A percentile compares a stretch with the other conserved stretches of the same genome.
phyloP scores from a whole-genome alignment of 2,329 filamentous ascomycete genomes.

The Xylariaceae sp. region DNA sequence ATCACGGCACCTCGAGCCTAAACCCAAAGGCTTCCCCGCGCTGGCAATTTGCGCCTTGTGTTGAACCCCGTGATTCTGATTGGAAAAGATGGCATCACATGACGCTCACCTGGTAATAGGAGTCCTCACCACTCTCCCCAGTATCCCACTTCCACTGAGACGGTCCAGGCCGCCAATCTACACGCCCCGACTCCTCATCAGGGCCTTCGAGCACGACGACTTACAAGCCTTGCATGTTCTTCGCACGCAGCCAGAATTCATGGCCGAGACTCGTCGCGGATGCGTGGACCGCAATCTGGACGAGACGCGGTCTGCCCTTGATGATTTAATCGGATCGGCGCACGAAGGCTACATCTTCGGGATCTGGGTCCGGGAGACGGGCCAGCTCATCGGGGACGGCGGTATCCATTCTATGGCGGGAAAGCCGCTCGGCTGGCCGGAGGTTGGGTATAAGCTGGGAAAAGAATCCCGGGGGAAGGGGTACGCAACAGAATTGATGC shows the following conservation, averaged over 20 bases:
- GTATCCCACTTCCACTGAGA: constrained; percentile 36
- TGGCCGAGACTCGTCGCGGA: constrained; percentile 51
- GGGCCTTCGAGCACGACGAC: constrained; percentile 48
- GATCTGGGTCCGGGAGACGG: constrained; percentile 18
- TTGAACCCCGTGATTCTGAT: too few species aligned
- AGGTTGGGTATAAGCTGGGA: constrained; percentile 54
- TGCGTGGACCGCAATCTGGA: constrained; percentile 38
- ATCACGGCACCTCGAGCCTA: too few species aligned
- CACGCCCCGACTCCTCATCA: constrained; percentile 52
- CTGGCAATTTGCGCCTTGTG: too few species aligned
- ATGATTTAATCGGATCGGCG: constrained; percentile 37
- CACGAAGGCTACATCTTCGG: constrained; percentile 54
- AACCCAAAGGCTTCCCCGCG: too few species aligned
- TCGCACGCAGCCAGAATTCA: constrained; percentile 55
- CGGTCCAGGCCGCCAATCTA: constrained; percentile 33
- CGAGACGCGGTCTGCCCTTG: constrained; percentile 31
- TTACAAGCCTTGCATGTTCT: constrained; percentile 42
- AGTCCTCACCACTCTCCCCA: constrained; percentile 46
- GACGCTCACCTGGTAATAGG: too few species aligned
- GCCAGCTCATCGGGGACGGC: constrained; percentile 48
- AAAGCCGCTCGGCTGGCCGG: constrained; percentile 46
- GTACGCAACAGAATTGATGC: constrained; percentile 53
- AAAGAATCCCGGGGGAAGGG: constrained; percentile 52
- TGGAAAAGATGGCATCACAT: too few species aligned
- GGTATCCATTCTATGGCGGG: constrained; percentile 31